Evolutionary conservation across 1,139 yeast species (phyloP).

Genomic region (Scheffersomyces stambukii): DNA sequence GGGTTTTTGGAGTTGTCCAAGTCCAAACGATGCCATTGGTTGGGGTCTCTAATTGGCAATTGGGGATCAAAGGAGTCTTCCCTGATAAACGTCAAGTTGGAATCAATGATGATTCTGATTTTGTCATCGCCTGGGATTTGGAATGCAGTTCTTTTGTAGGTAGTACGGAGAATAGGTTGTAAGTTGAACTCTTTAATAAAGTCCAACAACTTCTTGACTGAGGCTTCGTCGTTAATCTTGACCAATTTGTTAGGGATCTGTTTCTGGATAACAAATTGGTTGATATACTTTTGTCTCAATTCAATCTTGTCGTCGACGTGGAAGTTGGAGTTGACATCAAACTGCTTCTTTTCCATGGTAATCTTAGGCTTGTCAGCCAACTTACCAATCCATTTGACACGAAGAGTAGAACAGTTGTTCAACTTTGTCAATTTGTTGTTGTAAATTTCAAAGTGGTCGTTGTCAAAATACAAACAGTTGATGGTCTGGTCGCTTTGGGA

Average conservation of each 20-base stretch:
- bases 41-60: conserved; percentile 86
- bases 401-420: conserved; percentile 66
- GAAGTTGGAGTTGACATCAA: conserved; percentile 50
- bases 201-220: conserved; percentile 46
- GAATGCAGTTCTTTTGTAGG: conserved; percentile 90
- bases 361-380: conserved; percentile 73
- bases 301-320: conserved; percentile 56
- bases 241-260: conserved; percentile 21
- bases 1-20: conserved; percentile 75
- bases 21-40: conserved; percentile 88
- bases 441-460: conserved; percentile 75
- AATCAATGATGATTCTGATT: conserved; percentile 83
- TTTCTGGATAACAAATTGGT: conserved; percentile 33
- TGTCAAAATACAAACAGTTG: conserved; percentile 86
- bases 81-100: conserved; percentile 80
- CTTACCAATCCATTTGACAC: conserved; percentile 90
- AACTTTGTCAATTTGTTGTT: conserved; percentile 75
- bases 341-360: conserved; percentile 74
- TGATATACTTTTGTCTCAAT: conserved; percentile 63
- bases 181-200: conserved; percentile 64
- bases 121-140: conserved; percentile 97
- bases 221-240: conserved; percentile 19
- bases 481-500: conserved; percentile 63
- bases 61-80: conserved; percentile 84
- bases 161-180: conserved; percentile 83